These are phyloP conservation scores for Dendrobium officinale DNA, from an alignment of 106 monocot species.

Conservation along the genomic window DNA sequence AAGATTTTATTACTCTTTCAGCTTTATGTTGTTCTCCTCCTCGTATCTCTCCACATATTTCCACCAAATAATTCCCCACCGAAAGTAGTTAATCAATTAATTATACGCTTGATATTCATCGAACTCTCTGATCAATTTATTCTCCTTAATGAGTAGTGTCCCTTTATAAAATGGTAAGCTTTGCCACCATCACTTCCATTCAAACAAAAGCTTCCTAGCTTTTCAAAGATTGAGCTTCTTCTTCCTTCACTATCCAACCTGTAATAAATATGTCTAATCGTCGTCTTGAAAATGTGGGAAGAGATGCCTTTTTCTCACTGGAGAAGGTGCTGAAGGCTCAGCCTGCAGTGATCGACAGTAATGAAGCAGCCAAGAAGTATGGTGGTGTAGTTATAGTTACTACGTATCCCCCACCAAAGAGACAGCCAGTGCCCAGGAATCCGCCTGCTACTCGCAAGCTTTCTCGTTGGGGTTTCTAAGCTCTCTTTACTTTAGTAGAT, in stretches of 20 bases:
- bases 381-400: neutral
- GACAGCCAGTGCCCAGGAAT: neutral
- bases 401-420: neutral
- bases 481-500: neutral
- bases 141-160: neutral
- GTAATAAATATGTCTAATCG: neutral
- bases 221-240: neutral
- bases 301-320: neutral
- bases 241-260: neutral
- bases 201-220: neutral
- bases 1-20: too few relatives aligned
- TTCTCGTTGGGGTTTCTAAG: too few relatives aligned
- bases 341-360: neutral
- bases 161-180: neutral
- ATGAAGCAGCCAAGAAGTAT: neutral
- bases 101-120: too few relatives aligned
- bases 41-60: too few relatives aligned
- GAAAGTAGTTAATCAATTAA: too few relatives aligned
- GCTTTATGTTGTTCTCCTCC: too few relatives aligned
- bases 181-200: neutral
- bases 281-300: neutral
- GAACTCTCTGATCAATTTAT: too few relatives aligned
- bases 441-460: neutral
- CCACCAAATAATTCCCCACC: too few relatives aligned
- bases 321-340: neutral